These are phyloP conservation scores for Xerophyta viscosa DNA, from an alignment of 106 monocot genomes.

Conservation along the genomic window DNA sequence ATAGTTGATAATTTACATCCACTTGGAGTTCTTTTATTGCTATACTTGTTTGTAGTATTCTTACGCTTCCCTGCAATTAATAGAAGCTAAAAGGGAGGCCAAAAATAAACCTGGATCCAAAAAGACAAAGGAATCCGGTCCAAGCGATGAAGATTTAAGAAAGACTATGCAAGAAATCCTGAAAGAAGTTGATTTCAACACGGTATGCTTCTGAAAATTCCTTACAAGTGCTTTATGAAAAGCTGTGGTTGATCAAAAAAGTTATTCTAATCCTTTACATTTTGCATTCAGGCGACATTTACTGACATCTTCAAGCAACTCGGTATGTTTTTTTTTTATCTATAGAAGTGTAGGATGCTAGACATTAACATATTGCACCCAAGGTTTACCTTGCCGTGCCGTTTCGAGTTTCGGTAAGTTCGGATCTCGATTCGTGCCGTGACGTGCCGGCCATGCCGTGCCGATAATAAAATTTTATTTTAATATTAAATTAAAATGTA, in stretches of 20 bases:
- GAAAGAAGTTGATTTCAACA: conserved; percentile 87
- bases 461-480: no score
- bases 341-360: no score
- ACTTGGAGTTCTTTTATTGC: no score
- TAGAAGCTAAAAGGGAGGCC: conserved; percentile 32
- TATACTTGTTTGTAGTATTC: no score
- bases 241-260: neutral
- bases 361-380: no score
- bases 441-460: no score
- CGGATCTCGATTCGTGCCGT: no score
- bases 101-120: conserved; percentile 28
- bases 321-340: no score
- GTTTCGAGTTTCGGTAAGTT: no score
- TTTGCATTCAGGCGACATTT: conserved; percentile 45
- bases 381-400: no score
- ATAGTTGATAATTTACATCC: no score
- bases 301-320: conserved; percentile 57
- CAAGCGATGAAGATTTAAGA: conserved; percentile 65
- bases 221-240: neutral
- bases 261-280: neutral
- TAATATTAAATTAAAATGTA: no score
- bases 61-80: neutral
- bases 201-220: conserved; percentile 24
- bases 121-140: conserved; percentile 29
- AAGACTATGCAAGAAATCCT: conserved; percentile 70